Evolutionary conservation across 352 stramenopile genomes (phyloP), one percentile per base, ranked within the genome.

Genomic region (Vaucheria bursata): DNA sequence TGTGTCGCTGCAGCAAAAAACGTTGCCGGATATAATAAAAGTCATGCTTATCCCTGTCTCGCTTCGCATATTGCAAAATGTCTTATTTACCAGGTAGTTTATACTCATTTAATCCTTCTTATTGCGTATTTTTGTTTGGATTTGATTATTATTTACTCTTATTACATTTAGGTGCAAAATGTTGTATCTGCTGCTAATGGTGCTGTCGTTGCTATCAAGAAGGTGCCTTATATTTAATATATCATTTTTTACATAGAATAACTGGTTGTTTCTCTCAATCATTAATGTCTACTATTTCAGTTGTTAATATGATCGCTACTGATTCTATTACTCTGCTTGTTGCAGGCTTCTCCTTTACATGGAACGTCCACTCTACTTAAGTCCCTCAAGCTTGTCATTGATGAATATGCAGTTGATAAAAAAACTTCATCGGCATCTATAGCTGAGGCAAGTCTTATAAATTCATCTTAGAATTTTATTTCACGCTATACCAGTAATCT

Each of bases 311-410:
- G 12, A 12, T 50, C 12, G 39, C 39, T 50, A 12, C 39, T 50
- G 39, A 5, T 12, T 12, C 39, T 50, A 12, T 12, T 50, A 12
- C 39, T 50, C 5, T 12, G 12, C 5, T 12, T 69, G 29, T 4
- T 18, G 8, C 65, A 72, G 65, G 65, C 65, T 45, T 72, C 65
- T 8, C 6, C 65, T 6, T 4, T 36, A n/a, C 36, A 72, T 45
- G 73, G 59, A 32, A 74, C 74, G 4, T 45, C 38, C 6, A 38
- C 34, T 31, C 32, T 83, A 32, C 73, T 83, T 7, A 77, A 67
- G 37, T 66, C 78, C 37, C 74, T 38, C 25, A 29, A 81, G 67
- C 37, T 80, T 33, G 73, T 80, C 34, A 35, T 72, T 2, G 65
- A 35, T 3, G 65, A 72, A 37, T 3, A 29, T 29, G 65, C 65